Evolutionary conservation across 306 rosid genomes (phyloP).

Genomic region (Medicago ruthenica): DNA sequence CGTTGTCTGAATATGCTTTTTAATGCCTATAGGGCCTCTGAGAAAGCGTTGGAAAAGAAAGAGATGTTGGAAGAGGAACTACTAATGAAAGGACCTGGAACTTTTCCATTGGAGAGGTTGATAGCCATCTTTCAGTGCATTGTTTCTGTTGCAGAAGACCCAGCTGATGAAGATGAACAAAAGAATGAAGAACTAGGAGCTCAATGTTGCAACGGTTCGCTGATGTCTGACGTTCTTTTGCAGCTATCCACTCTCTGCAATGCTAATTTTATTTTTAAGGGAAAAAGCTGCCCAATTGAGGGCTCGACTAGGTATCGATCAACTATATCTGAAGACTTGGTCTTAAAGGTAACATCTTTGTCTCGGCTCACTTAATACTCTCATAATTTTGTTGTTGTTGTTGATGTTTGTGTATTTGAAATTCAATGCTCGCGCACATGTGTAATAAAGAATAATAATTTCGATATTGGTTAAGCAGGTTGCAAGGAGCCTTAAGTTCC

Average conservation of each 20-base stretch:
- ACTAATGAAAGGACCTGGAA: conserved; percentile 94
- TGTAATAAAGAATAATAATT: neutral
- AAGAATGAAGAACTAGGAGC: conserved; percentile 51
- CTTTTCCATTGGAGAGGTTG: conserved; percentile 91
- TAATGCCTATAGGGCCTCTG: conserved; percentile 63
- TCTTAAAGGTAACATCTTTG: conserved; percentile 63
- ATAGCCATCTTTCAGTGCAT: conserved; percentile 93
- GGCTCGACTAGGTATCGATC: conserved; percentile 86
- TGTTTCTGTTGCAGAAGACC: conserved; percentile 70
- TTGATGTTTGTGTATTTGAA: neutral
- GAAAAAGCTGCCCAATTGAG: conserved; percentile 87
- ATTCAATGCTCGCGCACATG: neutral
- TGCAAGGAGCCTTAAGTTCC: conserved; percentile 90
- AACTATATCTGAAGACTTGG: conserved; percentile 76
- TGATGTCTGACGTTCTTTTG: conserved; percentile 84
- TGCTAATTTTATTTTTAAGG: conserved; percentile 82
- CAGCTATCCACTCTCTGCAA: conserved; percentile 91
- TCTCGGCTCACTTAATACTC: conserved; percentile 11
- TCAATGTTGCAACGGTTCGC: conserved; percentile 53
- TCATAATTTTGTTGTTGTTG: neutral
- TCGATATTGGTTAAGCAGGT: conserved; percentile 64
- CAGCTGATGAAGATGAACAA: conserved; percentile 63
- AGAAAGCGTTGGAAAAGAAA: conserved; percentile 69
- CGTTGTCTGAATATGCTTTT: conserved; percentile 38
- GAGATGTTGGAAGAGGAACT: conserved; percentile 80